Evolutionary conservation across 306 rosid genomes (phyloP).

Genomic region (Amphicarpaea edgeworthii): DNA sequence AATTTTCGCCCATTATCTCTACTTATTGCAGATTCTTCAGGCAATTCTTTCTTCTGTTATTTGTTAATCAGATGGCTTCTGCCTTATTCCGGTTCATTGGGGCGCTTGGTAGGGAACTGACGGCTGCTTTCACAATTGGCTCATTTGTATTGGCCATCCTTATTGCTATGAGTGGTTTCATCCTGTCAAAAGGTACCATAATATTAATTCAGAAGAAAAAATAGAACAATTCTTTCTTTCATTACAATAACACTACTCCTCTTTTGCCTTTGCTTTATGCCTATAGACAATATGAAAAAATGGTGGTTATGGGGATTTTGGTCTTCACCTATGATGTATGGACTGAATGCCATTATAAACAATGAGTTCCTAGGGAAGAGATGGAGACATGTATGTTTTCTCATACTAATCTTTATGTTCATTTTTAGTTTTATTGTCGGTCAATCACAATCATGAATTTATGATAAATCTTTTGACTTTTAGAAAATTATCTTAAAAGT

Average conservation of each 20-base stretch:
- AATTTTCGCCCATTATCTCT: neutral
- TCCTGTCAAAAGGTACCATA: conserved; percentile 61
- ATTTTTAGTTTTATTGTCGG: too few species aligned
- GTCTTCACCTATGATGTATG: conserved; percentile 57
- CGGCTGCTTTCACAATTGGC: conserved; percentile 51
- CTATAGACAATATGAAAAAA: conserved; percentile 43
- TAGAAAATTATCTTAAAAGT: too few species aligned
- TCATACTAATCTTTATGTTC: neutral
- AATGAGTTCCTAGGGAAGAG: conserved; percentile 53
- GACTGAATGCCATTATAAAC: conserved; percentile 49
- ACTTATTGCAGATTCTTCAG: conserved; percentile 53
- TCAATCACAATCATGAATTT: too few species aligned
- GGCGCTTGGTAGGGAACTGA: conserved; percentile 61
- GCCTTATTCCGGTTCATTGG: conserved; percentile 53
- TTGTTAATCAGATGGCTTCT: conserved; percentile 62
- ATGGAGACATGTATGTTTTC: conserved; percentile 50
- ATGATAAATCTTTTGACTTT: too few species aligned
- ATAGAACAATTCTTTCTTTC: neutral
- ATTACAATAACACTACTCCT: neutral
- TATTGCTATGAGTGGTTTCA: conserved; percentile 56
- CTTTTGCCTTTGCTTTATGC: neutral
- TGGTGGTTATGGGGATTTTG: conserved; percentile 60
- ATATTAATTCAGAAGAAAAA: neutral
- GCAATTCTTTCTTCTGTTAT: conserved; percentile 55
- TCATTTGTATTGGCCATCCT: conserved; percentile 46